phyloP scores from a whole-genome alignment of 2,329 filamentous ascomycete genomes.

The Ampelomyces quisqualis region DNA sequence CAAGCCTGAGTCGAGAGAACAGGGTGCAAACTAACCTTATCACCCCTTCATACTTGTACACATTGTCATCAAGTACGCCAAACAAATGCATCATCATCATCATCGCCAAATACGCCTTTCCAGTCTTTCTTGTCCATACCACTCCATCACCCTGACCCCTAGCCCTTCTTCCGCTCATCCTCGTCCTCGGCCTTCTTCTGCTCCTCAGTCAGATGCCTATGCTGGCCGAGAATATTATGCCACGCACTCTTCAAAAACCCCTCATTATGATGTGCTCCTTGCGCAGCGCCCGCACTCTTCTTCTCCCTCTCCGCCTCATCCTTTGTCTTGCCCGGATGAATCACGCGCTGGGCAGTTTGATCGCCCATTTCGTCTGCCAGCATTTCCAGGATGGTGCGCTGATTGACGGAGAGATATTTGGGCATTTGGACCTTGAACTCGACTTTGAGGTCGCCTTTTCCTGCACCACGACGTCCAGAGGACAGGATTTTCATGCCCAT shows the following conservation, averaged over 20 bases:
- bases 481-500: constrained; percentile 90
- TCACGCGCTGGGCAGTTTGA: constrained; percentile 85
- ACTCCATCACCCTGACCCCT: constrained; percentile 32
- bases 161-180: constrained; percentile 34
- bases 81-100: constrained; percentile 32
- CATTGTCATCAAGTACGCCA: constrained; percentile 18
- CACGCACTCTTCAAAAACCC: constrained; percentile 91
- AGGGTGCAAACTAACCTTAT: constrained; percentile 7
- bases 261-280: constrained; percentile 67
- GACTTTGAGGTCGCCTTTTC: constrained; percentile 80
- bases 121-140: too few relatives aligned
- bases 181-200: constrained; percentile 39
- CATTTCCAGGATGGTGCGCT: constrained; percentile 91
- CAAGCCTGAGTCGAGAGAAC: constrained; percentile 42
- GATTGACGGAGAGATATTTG: constrained; percentile 87
- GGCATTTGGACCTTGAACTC: constrained; percentile 96
- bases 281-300: constrained; percentile 12
- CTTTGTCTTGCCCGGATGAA: constrained; percentile 68
- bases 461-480: constrained; percentile 56
- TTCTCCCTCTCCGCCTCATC: constrained; percentile 19
- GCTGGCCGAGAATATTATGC: too few relatives aligned
- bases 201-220: constrained; percentile 62
- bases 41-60: constrained; percentile 24
- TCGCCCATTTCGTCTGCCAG: constrained; percentile 95
- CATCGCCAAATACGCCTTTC: constrained; percentile 19